These are phyloP conservation scores for Hypoxylon rickii DNA, from an alignment of 495 filamentous ascomycete species.

Conservation along the genomic window DNA sequence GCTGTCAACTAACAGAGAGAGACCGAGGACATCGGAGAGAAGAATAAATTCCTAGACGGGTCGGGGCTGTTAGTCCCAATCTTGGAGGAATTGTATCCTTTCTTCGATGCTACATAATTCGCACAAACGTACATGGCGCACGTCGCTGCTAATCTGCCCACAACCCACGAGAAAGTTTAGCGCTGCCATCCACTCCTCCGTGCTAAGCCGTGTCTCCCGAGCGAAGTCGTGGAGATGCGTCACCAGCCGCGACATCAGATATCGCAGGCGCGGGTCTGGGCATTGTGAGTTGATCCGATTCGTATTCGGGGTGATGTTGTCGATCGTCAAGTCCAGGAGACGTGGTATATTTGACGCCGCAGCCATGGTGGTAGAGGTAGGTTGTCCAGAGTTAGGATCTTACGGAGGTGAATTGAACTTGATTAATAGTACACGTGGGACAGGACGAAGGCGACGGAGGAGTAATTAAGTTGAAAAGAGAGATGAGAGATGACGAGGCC, in stretches of 20 bases:
- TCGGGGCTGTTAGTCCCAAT: not conserved
- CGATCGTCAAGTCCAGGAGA: constrained; percentile 74
- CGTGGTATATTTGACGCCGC: constrained; percentile 26
- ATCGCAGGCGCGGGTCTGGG: constrained; percentile 66
- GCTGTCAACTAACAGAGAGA: constrained; percentile 85
- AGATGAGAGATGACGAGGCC: not conserved
- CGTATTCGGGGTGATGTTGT: constrained; percentile 83
- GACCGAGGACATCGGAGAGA: constrained; percentile 86
- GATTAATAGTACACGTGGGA: not conserved
- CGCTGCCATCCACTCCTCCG: constrained; percentile 77
- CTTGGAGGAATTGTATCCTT: not conserved
- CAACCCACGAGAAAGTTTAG: constrained; percentile 71
- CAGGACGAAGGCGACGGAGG: not conserved
- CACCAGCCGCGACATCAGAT: constrained; percentile 73
- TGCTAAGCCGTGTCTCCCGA: constrained; percentile 77
- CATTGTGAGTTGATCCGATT: constrained; percentile 75
- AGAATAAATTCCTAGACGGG: constrained; percentile 86
- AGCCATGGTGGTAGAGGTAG: constrained; percentile 11
- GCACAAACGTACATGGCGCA: constrained; percentile 61
- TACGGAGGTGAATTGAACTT: not conserved
- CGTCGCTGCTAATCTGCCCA: constrained; percentile 74
- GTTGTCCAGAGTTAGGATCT: not conserved
- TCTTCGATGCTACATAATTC: not conserved
- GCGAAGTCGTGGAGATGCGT: constrained; percentile 84
- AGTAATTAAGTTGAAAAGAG: not conserved